phyloP scores from a whole-genome alignment of 129 eudicot species.

The Centella asiatica region DNA sequence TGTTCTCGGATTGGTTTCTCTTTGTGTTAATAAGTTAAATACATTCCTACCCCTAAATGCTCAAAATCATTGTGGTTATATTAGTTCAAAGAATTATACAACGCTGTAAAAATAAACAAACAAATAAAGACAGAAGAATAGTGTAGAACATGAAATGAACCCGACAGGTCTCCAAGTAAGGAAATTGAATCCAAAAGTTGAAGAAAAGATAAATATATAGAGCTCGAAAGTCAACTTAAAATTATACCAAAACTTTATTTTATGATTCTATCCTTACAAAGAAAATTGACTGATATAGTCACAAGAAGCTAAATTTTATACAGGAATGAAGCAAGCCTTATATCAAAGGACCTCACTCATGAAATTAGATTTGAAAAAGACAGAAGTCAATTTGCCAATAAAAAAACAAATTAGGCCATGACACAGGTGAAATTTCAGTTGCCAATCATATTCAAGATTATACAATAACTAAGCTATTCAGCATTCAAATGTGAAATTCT shows the following conservation, averaged over 20 bases:
- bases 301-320: neutral
- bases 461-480: no score
- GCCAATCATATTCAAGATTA: no score
- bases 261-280: neutral
- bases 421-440: no score
- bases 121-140: neutral
- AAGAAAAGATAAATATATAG: neutral
- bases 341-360: neutral
- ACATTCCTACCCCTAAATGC: conserved; percentile 43
- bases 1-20: conserved; percentile 54
- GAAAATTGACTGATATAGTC: neutral
- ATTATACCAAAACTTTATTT: neutral
- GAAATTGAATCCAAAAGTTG: neutral
- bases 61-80: neutral
- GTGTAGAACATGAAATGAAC: neutral
- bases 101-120: neutral
- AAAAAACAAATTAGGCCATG: no score
- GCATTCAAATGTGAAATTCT: no score
- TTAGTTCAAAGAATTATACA: neutral
- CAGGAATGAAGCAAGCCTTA: neutral
- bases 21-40: conserved; percentile 35
- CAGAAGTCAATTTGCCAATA: no score
- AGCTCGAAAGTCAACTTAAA: neutral
- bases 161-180: neutral
- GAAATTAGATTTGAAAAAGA: neutral